Conservation (phyloP, 192 early-diverging fungal genomes). For the Rhizophagus prolifer region DNA sequence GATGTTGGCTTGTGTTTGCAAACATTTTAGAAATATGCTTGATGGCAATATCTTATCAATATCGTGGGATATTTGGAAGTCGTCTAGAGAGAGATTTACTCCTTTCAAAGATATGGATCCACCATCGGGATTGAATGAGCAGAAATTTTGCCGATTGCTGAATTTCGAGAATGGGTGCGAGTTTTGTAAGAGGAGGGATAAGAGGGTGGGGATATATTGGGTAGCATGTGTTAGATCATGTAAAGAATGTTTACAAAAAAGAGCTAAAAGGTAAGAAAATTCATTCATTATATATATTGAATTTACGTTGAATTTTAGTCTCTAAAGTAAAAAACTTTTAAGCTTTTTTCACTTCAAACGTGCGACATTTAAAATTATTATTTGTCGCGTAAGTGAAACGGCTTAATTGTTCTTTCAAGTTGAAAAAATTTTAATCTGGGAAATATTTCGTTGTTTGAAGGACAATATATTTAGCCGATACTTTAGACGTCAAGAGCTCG, state of each 20-base stretch:
- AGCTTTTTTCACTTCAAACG: background rate
- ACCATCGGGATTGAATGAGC: background rate
- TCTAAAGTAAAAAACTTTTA: background rate
- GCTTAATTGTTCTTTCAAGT: background rate
- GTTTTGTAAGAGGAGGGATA: background rate
- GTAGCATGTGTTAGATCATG: slow-evolving; percentile 2
- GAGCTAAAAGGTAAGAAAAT: slow-evolving; percentile 7
- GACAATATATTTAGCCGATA: background rate
- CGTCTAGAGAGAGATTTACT: slow-evolving; percentile 6
- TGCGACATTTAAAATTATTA: too few relatives aligned
- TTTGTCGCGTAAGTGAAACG: background rate
- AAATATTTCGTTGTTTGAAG: background rate
- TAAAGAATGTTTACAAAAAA: slow-evolving; percentile 8
- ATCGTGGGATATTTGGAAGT: slow-evolving; percentile 8
- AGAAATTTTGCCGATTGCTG: background rate
- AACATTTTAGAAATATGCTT: slow-evolving; percentile 10
- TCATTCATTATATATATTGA: background rate
- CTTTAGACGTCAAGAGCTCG: background rate
- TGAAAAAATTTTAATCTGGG: background rate
- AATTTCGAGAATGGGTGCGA: slow-evolving; percentile 8
- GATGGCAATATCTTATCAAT: background rate
- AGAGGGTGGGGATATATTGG: background rate
- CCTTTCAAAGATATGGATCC: slow-evolving; percentile 11
- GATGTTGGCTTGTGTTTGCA: slow-evolving; percentile 12
- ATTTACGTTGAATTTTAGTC: background rate